phyloP scores from a whole-genome alignment of 148 eudicot genomes.

The Persicaria tinctoria region DNA sequence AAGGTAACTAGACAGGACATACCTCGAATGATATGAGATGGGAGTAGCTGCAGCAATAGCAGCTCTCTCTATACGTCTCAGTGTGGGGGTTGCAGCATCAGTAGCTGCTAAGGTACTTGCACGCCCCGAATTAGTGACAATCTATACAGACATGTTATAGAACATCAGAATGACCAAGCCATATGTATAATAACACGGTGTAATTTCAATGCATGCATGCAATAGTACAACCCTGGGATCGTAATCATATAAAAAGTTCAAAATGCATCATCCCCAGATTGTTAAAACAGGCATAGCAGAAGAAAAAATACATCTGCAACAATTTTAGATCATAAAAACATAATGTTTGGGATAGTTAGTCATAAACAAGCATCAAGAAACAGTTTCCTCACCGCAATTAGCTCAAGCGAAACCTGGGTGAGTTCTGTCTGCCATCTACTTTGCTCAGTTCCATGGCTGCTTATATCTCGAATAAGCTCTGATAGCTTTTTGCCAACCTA shows the following conservation, averaged over 20 bases:
- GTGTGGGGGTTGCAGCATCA: conserved; percentile 95
- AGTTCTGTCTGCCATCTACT: conserved; percentile 96
- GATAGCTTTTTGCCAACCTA: conserved; percentile 93
- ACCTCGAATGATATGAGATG: conserved; percentile 83
- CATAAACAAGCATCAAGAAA: neutral
- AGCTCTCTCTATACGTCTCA: conserved; percentile 97
- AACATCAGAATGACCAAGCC: neutral
- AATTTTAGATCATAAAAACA: neutral
- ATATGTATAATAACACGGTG: neutral
- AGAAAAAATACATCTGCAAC: conserved; percentile 8
- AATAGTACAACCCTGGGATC: neutral
- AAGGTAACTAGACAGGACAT: conserved; percentile 15
- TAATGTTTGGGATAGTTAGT: neutral
- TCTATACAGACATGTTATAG: conserved; percentile 25
- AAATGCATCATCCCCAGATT: neutral
- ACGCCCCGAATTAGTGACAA: conserved; percentile 95
- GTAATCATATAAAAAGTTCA: neutral
- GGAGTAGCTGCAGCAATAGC: conserved; percentile 99
- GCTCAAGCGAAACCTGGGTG: conserved; percentile 84
- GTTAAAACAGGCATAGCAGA: neutral
- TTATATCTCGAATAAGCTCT: conserved; percentile 88
- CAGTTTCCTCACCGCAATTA: conserved; percentile 65
- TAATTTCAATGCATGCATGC: neutral
- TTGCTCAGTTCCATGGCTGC: conserved; percentile 80
- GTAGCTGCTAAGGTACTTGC: conserved; percentile 93